Evolutionary conservation across 768 basidiomycete genomes (phyloP).

Genomic region (Auriscalpium vulgare): DNA sequence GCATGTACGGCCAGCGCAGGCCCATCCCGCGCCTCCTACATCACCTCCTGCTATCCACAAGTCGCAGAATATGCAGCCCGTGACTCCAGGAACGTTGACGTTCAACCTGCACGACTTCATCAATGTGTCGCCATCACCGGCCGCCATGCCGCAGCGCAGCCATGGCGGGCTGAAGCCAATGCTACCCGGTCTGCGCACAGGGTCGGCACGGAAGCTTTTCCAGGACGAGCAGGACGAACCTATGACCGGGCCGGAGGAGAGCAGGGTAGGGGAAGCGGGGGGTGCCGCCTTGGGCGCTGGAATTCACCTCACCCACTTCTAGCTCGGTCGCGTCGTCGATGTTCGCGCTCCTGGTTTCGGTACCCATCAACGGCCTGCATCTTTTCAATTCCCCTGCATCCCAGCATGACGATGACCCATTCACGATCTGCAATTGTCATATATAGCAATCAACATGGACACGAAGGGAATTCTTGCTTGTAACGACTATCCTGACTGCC

Average conservation of each 20-base stretch:
- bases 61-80: constrained; percentile 5
- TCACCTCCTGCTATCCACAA: constrained; percentile 8
- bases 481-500: background rate
- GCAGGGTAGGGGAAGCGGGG: constrained; percentile 4
- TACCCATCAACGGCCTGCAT: background rate
- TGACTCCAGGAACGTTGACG: constrained; percentile 15
- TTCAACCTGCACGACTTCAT: constrained; percentile 18
- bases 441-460: constrained; percentile 16
- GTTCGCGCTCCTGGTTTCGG: constrained; percentile 9
- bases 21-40: constrained; percentile 1
- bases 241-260: constrained; percentile 5
- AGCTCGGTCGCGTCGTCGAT: constrained; percentile 6
- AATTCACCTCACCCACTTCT: constrained; percentile 14
- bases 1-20: constrained; percentile 1
- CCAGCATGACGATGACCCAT: background rate
- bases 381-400: background rate
- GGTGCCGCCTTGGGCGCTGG: constrained; percentile 13
- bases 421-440: constrained; percentile 18
- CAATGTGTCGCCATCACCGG: constrained; percentile 17
- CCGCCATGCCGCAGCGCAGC: constrained; percentile 8
- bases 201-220: constrained; percentile 14
- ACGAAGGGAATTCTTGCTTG: constrained; percentile 13
- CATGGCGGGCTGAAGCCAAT: constrained; percentile 6
- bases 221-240: constrained; percentile 13
- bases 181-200: constrained; percentile 12